Base-by-base conservation (phyloP, 2,329 filamentous ascomycete species). In the Colletotrichum tofieldiae region DNA sequence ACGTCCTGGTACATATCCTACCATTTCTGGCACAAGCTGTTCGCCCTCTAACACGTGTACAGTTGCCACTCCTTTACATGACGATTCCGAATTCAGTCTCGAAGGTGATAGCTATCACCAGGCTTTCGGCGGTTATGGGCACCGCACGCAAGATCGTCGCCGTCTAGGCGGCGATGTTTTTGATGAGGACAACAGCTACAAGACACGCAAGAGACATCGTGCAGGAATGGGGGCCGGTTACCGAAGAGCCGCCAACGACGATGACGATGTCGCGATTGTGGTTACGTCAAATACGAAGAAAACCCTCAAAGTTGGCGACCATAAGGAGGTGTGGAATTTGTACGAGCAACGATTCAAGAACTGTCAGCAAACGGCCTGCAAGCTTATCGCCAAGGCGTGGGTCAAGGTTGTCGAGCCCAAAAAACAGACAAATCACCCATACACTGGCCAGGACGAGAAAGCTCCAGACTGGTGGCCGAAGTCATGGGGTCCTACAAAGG, bases 381-480 rank as follows among this genome's bases (percentile, higher is more conserved):
- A 94, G 80, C 83, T 91, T 35, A 91, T 94, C 64, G 90, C 90
- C 43, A 95, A 94, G 79, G 91, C 89, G 14, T 94, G 93, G 89
- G 91, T 95, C 71, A 94, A 94, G 77, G 86, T 90, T 1, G 89
- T 94, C 2, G 92, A 93, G 76, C 93, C 93, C 0, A 94, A 93
- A 81, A 95, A 95, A 80, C 93, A 94, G 80, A 92, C 91, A 0
- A 92, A 89, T 23, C 90, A 93, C 76, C 93, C 93, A 0, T 95
- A 95, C 77, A 93, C 91, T 1, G 86, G 86, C n/a, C 88, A 87
- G 41, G 87, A 91, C 56, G 87, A 87, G 41, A 90, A 89, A 75
- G 88, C 88, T 1, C 90, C 91, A 0, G 87, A 88, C 63, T 93
- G 91, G 91, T 93, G 91, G 91, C 91, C 91, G 2, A 85, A 87